Percentiles rank a stretch among this genome's conserved stretches.
Evolutionary conservation across 176 grass and related monocot species (phyloP).

Genomic region (Musa acuminata): DNA sequence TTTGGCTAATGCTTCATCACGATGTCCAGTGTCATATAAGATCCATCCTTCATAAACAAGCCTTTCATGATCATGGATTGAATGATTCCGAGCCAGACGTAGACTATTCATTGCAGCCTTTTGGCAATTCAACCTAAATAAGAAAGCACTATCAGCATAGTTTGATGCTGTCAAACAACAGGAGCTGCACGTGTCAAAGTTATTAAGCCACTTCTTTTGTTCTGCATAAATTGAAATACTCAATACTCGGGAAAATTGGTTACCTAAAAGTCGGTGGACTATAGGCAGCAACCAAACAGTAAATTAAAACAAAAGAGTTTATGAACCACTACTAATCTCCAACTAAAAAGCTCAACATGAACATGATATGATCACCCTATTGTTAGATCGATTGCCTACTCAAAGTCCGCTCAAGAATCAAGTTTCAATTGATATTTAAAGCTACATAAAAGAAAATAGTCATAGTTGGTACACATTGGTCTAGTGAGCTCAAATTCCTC

Average conservation of each 20-base stretch:
- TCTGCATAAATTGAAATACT: background rate
- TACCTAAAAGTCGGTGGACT: background rate
- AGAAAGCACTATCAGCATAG: background rate
- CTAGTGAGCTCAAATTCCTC: no score
- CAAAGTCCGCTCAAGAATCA: background rate
- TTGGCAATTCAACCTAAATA: constrained; percentile 71
- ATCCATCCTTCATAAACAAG: constrained; percentile 99
- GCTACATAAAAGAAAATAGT: no score
- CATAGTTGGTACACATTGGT: no score
- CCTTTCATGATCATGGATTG: constrained; percentile 51
- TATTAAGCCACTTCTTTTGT: background rate
- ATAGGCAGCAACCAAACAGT: background rate
- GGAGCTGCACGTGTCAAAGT: background rate
- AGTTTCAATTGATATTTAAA: background rate
- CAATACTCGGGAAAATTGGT: background rate
- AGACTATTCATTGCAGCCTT: constrained; percentile 82
- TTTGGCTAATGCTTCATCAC: constrained; percentile 79
- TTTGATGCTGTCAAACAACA: background rate
- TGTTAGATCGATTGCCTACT: background rate
- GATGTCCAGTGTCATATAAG: constrained; percentile 76
- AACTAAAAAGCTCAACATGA: background rate
- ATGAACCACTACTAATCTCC: background rate
- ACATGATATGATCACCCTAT: background rate
- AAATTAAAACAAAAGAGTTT: background rate
- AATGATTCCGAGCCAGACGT: constrained; percentile 59